Evolutionary conservation across 2,329 filamentous ascomycete species (phyloP).

Genomic region (Calonectria naviculata): DNA sequence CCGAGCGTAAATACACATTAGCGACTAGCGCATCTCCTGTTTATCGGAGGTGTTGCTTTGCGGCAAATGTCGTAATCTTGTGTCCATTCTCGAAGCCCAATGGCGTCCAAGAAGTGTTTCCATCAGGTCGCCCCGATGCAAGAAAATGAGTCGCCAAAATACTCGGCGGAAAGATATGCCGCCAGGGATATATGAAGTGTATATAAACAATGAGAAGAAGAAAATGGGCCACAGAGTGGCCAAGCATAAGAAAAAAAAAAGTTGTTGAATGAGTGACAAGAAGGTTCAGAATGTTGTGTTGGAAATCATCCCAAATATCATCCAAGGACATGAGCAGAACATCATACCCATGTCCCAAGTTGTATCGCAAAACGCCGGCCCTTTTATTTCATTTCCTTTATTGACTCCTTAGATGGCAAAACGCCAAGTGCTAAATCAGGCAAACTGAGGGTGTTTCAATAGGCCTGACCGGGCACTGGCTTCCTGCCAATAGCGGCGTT

Average conservation of each 20-base stretch:
- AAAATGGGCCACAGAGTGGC: slow-evolving; percentile 26
- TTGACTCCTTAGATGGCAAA: slow-evolving; percentile 28
- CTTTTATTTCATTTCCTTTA: slow-evolving; percentile 38
- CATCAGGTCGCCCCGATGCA: slow-evolving; percentile 25
- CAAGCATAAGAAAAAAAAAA: slow-evolving; percentile 30
- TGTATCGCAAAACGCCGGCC: slow-evolving; percentile 45
- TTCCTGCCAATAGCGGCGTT: slow-evolving; percentile 62
- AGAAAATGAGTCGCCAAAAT: slow-evolving; percentile 31
- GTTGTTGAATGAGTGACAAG: slow-evolving; percentile 37
- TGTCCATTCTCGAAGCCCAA: slow-evolving; percentile 22
- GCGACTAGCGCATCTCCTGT: slow-evolving; percentile 38
- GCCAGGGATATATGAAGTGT: slow-evolving; percentile 35
- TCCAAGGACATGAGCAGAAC: slow-evolving; percentile 37
- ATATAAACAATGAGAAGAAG: slow-evolving; percentile 38
- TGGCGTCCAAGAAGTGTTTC: slow-evolving; percentile 17
- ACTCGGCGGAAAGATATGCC: slow-evolving; percentile 24
- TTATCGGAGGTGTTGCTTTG: slow-evolving; percentile 16
- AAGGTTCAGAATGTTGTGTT: slow-evolving; percentile 31
- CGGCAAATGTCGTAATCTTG: slow-evolving; percentile 28
- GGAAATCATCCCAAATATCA: slow-evolving; percentile 37
- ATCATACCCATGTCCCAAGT: slow-evolving; percentile 34
- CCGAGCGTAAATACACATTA: slow-evolving; percentile 42
- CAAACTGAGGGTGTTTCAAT: slow-evolving; percentile 41
- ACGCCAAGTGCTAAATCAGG: slow-evolving; percentile 27
- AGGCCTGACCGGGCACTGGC: slow-evolving; percentile 67